Evolutionary conservation across 2,329 filamentous ascomycete genomes (phyloP).

Genomic region (Fusarium sp.): DNA sequence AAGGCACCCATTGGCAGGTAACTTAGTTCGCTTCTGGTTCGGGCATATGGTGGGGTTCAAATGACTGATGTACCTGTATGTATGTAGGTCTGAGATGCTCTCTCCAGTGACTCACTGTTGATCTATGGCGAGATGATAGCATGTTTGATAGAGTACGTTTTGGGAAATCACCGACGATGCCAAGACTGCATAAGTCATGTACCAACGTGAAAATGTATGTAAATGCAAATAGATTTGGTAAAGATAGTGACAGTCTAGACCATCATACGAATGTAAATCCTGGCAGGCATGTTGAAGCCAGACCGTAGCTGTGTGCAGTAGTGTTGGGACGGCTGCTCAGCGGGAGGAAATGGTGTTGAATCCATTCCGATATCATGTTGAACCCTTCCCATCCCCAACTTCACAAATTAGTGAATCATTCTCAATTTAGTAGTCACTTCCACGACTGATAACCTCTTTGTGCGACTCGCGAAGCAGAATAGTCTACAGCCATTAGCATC

Average conservation of each 20-base stretch:
- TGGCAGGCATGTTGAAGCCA: conserved; percentile 24
- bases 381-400: neutral
- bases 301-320: neutral
- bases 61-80: neutral
- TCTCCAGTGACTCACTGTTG: conserved; percentile 18
- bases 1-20: conserved; percentile 15
- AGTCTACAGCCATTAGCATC: conserved; percentile 49
- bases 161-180: neutral
- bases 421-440: conserved; percentile 57
- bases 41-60: neutral
- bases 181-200: neutral
- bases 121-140: neutral
- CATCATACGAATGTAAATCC: conserved; percentile 20
- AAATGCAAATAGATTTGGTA: neutral
- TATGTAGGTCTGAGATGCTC: neutral
- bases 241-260: conserved; percentile 7
- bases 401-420: neutral
- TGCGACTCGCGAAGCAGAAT: conserved; percentile 54
- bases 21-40: neutral
- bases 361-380: conserved; percentile 6
- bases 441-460: conserved; percentile 64
- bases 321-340: conserved; percentile 15
- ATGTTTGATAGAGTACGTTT: conserved; percentile 5
- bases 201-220: neutral
- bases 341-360: conserved; percentile 6